Evolutionary conservation across 2,329 filamentous ascomycete genomes (phyloP), one percentile per base, ranked within the genome.

Genomic region (Thielaviopsis punctulata): DNA sequence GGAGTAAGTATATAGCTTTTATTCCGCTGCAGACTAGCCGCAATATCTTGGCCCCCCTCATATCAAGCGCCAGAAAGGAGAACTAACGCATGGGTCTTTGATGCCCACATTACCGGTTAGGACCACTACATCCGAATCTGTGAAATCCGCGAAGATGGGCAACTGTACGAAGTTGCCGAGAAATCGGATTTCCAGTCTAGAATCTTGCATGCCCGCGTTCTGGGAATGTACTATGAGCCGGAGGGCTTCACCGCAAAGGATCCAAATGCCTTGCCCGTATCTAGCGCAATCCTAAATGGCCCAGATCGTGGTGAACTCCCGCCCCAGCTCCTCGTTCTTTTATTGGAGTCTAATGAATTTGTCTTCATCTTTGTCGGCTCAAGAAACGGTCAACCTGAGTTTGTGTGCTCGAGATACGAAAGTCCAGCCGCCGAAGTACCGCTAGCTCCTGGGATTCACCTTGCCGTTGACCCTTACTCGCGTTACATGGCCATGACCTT

Each of bases 61-160:
- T n/a, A n/a, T n/a, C n/a, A n/a, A n/a, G n/a, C n/a, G n/a, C n/a
- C n/a, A n/a, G n/a, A n/a, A n/a, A n/a, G n/a, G n/a, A n/a, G n/a
- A n/a, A n/a, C 36, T 41, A 41, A 41, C 36, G 36, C n/a, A 41
- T 18, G 36, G 36, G 36, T 18, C 36, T 41, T 41, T 15, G n/a
- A 15, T 41, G 36, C 36, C 36, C 19, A 6, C 36, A 4, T 27
- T 41, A 48, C 36, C 43, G n/a, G 45, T 24, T 18, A 84, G 80
- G 84, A 94, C 58, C 76, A 84, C 57, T 86, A 79, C 59, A 75
- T 98, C 45, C 82, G 90, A 58, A 79, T 96, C 57, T 84, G 81
- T 59, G 84, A 94, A 63, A 75, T 92, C 2, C 71, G 72, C 4
- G 70, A 71, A 45, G 77, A 84, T 61, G 80, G 81, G 1, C 80